Percentiles rank a stretch among this genome's conserved stretches.
Evolutionary conservation across 176 grass and related monocot species (phyloP).

Genomic region (Oryza coarctata): DNA sequence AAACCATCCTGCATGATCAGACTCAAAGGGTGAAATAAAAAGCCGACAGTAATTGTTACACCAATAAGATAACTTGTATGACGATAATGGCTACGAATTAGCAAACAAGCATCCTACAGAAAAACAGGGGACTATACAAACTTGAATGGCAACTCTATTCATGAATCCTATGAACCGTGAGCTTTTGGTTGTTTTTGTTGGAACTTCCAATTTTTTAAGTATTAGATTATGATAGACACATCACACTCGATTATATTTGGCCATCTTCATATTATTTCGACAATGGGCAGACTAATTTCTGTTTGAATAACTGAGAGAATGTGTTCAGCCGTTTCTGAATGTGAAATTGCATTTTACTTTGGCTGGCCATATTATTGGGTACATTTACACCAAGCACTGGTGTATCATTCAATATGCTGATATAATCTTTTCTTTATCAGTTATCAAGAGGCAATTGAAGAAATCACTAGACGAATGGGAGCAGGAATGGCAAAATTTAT

Average conservation of each 20-base stretch:
- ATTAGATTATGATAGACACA: background rate
- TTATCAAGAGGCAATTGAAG: constrained; percentile 89
- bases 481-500: constrained; percentile 97
- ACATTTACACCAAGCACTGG: background rate
- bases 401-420: background rate
- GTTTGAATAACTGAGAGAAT: background rate
- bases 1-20: background rate
- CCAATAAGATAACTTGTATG: background rate
- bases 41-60: background rate
- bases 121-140: background rate
- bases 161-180: background rate
- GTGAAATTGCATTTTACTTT: constrained; percentile 1
- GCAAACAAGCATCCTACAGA: background rate
- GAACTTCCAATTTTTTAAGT: background rate
- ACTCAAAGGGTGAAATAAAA: background rate
- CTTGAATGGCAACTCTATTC: background rate
- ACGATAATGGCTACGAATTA: background rate
- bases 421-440: constrained; percentile 42
- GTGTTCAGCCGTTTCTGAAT: background rate
- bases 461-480: constrained; percentile 91
- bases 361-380: background rate
- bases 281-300: background rate
- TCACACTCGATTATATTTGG: background rate
- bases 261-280: background rate
- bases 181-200: background rate